phyloP scores from a whole-genome alignment of 768 basidiomycete species.

The Tephrocybe sp. region DNA sequence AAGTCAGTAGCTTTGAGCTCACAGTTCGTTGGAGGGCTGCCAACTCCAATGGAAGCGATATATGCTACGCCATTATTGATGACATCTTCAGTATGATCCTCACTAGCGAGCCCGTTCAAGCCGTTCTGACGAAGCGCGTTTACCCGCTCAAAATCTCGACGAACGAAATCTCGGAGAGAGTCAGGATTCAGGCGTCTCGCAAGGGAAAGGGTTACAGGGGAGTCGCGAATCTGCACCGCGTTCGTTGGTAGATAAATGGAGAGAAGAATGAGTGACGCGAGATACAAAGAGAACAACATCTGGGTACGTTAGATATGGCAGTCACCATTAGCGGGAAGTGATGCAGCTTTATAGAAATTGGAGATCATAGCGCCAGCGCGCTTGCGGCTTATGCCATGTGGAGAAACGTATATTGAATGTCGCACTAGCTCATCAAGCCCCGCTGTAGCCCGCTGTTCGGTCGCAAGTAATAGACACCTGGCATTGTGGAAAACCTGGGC shows the following conservation, averaged over 20 bases:
- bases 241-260: constrained; percentile 42
- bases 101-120: no score
- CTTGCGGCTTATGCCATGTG: no score
- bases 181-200: constrained; percentile 51
- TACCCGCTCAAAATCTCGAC: constrained; percentile 49
- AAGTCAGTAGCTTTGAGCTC: constrained; percentile 13
- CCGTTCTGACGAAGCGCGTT: constrained; percentile 23
- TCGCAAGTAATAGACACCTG: no score
- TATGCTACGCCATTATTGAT: constrained; percentile 37
- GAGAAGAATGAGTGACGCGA: constrained; percentile 42
- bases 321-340: no score
- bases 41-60: constrained; percentile 46
- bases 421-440: no score
- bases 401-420: no score
- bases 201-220: constrained; percentile 44
- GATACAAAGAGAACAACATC: no score
- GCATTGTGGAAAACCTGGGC: no score
- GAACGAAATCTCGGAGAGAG: constrained; percentile 43
- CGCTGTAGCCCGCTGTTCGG: no score
- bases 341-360: no score
- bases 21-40: constrained; percentile 53
- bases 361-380: no score
- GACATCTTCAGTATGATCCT: constrained; percentile 30
- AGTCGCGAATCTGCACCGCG: constrained; percentile 37
- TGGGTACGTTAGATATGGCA: no score